Conservation (phyloP, 495 filamentous ascomycete species). For the Pyrenula aspistea region DNA sequence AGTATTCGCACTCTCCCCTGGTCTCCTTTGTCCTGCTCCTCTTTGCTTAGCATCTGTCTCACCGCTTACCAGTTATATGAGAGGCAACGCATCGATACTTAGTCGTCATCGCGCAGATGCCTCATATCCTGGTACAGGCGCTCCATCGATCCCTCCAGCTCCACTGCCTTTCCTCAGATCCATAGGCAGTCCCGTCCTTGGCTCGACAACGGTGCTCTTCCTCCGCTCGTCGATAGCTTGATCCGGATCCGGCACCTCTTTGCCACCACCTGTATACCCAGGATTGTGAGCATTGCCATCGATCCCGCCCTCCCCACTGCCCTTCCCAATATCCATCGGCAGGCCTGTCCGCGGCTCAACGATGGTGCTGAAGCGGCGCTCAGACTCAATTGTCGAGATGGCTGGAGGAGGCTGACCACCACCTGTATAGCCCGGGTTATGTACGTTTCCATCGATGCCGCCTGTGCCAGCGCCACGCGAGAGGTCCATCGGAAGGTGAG, state of each 20-base stretch:
- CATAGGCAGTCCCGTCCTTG: neutral
- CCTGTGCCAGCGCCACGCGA: neutral
- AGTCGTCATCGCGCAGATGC: neutral
- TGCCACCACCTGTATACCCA: neutral
- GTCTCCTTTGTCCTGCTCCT: too few species aligned
- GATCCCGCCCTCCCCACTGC: neutral
- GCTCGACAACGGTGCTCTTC: neutral
- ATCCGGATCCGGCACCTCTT: neutral
- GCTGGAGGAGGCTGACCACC: neutral
- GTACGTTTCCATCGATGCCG: neutral
- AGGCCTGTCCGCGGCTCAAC: neutral
- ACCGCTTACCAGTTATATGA: too few species aligned
- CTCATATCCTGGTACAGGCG: neutral
- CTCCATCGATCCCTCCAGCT: neutral
- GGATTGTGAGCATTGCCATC: neutral
- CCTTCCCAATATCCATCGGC: neutral
- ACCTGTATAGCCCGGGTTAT: neutral
- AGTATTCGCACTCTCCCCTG: too few species aligned
- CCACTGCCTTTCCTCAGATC: neutral
- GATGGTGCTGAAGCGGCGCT: neutral
- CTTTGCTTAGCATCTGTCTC: too few species aligned
- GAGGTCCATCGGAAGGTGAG: neutral
- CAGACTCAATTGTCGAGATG: neutral
- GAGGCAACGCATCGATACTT: too few species aligned
- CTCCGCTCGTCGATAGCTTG: neutral